Evolutionary conservation across 1,284 basidiomycete species (phyloP).

Genomic region (Grifola frondosa): DNA sequence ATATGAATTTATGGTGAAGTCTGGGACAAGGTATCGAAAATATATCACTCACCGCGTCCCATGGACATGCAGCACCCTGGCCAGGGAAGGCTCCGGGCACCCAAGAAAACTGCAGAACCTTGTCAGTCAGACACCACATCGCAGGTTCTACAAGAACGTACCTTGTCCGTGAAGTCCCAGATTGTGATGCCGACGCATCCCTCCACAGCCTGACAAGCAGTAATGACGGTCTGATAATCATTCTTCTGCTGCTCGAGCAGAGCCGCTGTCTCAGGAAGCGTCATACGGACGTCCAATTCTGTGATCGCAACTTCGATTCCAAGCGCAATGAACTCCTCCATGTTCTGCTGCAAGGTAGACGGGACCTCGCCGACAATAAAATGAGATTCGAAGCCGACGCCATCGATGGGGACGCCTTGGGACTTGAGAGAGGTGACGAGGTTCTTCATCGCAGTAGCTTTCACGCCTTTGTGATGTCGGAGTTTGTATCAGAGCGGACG

Average conservation of each 20-base stretch:
- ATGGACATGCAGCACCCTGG: conserved; percentile 35
- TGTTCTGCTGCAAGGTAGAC: conserved; percentile 37
- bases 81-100: conserved; percentile 35
- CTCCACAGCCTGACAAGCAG: conserved; percentile 42
- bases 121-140: not conserved
- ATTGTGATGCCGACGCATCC: conserved; percentile 47
- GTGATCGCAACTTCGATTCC: conserved; percentile 57
- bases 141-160: too few species aligned
- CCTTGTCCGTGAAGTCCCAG: conserved; percentile 49
- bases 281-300: conserved; percentile 55
- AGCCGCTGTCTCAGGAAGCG: conserved; percentile 46
- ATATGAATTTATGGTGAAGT: not conserved
- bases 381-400: conserved; percentile 50
- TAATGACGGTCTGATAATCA: conserved; percentile 46
- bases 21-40: not conserved
- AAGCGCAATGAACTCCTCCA: conserved; percentile 46
- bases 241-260: conserved; percentile 47
- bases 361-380: conserved; percentile 50
- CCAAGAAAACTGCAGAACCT: conserved; percentile 32
- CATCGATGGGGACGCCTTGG: conserved; percentile 46
- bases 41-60: conserved; percentile 29
- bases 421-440: conserved; percentile 44
- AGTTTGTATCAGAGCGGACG: not conserved
- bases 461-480: conserved; percentile 30
- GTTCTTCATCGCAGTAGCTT: conserved; percentile 45